Evolutionary conservation across 768 basidiomycete genomes (phyloP), one percentile per base, ranked within the genome.

Genomic region (Amanita pallidorosea): DNA sequence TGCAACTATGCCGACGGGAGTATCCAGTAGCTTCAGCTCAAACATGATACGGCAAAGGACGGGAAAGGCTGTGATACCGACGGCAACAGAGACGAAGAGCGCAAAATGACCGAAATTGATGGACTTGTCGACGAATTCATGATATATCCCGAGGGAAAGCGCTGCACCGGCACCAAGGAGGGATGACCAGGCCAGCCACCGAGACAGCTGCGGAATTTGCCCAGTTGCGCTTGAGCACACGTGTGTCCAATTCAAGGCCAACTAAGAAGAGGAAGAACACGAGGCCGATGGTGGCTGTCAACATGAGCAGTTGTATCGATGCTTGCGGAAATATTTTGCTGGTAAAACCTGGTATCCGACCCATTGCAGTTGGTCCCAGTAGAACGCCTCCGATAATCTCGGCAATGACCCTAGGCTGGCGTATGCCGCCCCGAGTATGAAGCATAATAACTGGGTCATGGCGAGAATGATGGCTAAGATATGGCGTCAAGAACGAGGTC

Each of bases 301-400:
- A 76, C 45, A 70, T 80, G 51, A 93, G 77, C 56, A 81, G 62
- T 5, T 80, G 67, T 57, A 81, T 68, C 8, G 74, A 76, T 4
- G 49, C 58, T 0, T 58, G 42, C 0, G 83, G 83, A 64, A 85
- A 87, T 55, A 88, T 83, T 36, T 64, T 59, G 7, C 65, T 45
- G n/a, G 66, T 71, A 68, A 92, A 95, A 35, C 71, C 62, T 0
- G 87, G 89, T 53, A 92, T 89, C 23, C 79, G 80, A 2, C 89
- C 89, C 76, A 89, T 80, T 8, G 86, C 77, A 0, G 79, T 73
- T 1, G 80, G 80, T 37, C 92, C 93, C 9, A 97, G 75, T 18
- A 97, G 59, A 56, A 98, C 81, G 18, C 95, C 95, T 0, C 84
- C 90, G 50, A 97, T 79, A 53, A 96, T 85, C 63, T 97, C 94